A percentile compares a stretch with the other conserved stretches of the same genome.
Evolutionary conservation across 805 yeast species (phyloP).

Genomic region (Candida orba): DNA sequence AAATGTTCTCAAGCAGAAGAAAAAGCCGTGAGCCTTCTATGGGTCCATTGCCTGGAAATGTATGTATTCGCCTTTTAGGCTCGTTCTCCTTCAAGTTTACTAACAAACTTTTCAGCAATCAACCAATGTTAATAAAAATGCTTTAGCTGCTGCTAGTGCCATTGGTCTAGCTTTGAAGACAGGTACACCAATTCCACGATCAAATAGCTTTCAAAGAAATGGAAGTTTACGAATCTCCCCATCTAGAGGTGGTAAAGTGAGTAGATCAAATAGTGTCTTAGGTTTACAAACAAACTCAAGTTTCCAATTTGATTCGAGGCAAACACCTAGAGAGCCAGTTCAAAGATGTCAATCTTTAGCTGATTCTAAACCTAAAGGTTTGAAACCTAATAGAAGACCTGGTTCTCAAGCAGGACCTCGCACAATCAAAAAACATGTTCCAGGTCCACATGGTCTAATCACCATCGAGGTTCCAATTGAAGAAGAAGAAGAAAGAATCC

Average conservation of each 20-base stretch:
- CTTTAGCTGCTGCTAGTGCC: constrained; percentile 58
- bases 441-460: constrained; percentile 65
- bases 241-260: constrained; percentile 2
- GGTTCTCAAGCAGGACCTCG: constrained; percentile 22
- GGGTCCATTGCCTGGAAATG: constrained; percentile 10
- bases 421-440: constrained; percentile 63
- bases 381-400: constrained; percentile 1
- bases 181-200: constrained; percentile 24
- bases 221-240: constrained; percentile 15
- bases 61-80: neutral
- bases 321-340: constrained; percentile 9
- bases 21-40: constrained; percentile 8
- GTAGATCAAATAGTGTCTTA: constrained; percentile 16
- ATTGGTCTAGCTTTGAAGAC: constrained; percentile 41
- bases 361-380: neutral
- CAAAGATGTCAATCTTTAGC: constrained; percentile 16
- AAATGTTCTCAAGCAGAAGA: constrained; percentile 1
- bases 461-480: constrained; percentile 60
- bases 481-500: constrained; percentile 16
- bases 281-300: constrained; percentile 18
- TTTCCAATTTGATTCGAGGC: constrained; percentile 4
- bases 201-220: constrained; percentile 22
- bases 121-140: constrained; percentile 36
- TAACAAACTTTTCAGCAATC: constrained; percentile 13
- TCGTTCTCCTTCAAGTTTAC: neutral